phyloP scores from a whole-genome alignment of 768 basidiomycete species.

The Pleurotus tuber-regium region DNA sequence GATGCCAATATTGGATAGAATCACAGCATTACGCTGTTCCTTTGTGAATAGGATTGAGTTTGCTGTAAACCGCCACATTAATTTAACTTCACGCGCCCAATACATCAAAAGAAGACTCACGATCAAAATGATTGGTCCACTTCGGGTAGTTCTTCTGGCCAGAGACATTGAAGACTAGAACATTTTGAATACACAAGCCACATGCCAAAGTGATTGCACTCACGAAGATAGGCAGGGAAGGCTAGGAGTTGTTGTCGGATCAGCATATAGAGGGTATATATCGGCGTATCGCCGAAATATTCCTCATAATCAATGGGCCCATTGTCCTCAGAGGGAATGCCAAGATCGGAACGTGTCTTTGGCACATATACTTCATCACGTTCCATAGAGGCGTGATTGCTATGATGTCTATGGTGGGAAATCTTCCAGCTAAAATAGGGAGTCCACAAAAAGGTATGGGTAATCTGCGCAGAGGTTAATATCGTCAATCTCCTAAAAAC shows the following conservation, averaged over 20 bases:
- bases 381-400: constrained; percentile 51
- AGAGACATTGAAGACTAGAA: constrained; percentile 57
- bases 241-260: constrained; percentile 57
- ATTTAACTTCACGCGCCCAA: neutral
- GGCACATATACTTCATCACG: constrained; percentile 61
- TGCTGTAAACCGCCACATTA: constrained; percentile 30
- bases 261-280: constrained; percentile 56
- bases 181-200: constrained; percentile 12
- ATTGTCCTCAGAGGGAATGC: constrained; percentile 41
- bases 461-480: constrained; percentile 27
- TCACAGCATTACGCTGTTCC: constrained; percentile 47
- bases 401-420: constrained; percentile 52
- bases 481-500: neutral
- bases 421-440: constrained; percentile 57
- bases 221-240: constrained; percentile 61
- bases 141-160: constrained; percentile 58
- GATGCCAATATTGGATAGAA: constrained; percentile 59
- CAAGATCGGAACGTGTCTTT: constrained; percentile 54
- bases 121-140: constrained; percentile 67
- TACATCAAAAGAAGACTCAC: constrained; percentile 31
- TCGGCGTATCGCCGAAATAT: constrained; percentile 56
- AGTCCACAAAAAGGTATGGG: constrained; percentile 48
- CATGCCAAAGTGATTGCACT: constrained; percentile 19
- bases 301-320: constrained; percentile 48
- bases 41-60: constrained; percentile 55